Conservation (phyloP, 306 rosid genomes). For the Malus orientalis region DNA sequence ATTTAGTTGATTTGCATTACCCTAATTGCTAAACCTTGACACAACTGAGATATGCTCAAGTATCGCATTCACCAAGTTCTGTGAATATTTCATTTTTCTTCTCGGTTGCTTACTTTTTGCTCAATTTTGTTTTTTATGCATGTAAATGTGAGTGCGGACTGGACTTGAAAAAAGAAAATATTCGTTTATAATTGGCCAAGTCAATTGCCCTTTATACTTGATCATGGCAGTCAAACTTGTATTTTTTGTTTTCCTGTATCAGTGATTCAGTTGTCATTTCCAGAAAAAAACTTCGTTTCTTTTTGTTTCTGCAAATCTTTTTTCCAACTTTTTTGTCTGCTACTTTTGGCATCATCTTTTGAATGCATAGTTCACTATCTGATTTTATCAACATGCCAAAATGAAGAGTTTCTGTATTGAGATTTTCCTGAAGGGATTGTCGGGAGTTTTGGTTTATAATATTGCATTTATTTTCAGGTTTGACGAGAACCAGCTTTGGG, state of each 20-base stretch:
- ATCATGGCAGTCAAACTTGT: not conserved
- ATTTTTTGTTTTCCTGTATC: not conserved
- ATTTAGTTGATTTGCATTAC: not conserved
- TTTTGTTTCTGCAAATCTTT: not conserved
- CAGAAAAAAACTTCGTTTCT: not conserved
- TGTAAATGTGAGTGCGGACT: too few species aligned
- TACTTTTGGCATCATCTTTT: not conserved
- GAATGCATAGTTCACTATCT: not conserved
- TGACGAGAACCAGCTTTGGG: conserved; percentile 65
- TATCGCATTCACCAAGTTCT: not conserved
- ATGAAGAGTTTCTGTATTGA: not conserved
- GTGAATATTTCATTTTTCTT: not conserved
- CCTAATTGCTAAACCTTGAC: not conserved
- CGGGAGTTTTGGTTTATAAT: not conserved
- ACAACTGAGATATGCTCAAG: not conserved
- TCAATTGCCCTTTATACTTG: not conserved
- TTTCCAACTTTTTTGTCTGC: not conserved
- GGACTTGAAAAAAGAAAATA: not conserved
- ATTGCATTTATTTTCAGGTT: conserved; percentile 43
- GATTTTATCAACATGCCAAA: not conserved
- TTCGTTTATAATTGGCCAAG: not conserved
- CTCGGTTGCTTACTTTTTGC: too few species aligned
- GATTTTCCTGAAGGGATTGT: not conserved
- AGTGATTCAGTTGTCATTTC: not conserved
- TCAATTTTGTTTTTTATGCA: too few species aligned